These are phyloP conservation scores for Zymoseptoria tritici DNA, from an alignment of 2,329 filamentous ascomycete species.

Conservation along the genomic window DNA sequence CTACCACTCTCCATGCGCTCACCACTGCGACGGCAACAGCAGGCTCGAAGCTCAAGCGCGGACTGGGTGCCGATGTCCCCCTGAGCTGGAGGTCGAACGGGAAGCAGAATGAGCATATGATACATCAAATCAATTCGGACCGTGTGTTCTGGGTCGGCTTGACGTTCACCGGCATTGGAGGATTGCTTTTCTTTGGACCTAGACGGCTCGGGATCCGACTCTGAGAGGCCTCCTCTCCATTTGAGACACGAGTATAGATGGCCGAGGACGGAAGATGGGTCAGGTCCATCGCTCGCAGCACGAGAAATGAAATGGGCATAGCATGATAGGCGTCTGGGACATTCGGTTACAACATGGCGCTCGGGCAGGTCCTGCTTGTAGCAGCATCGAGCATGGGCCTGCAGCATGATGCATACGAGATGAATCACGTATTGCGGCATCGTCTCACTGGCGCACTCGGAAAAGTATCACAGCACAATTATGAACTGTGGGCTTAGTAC, in stretches of 20 bases:
- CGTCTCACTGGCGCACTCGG: not conserved
- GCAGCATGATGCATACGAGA: not conserved
- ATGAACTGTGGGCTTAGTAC: not conserved
- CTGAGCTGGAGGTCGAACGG: conserved; percentile 33
- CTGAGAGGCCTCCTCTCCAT: not conserved
- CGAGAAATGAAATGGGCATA: not conserved
- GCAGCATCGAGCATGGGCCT: not conserved
- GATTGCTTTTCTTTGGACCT: conserved; percentile 40
- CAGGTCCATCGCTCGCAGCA: not conserved
- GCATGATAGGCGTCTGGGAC: not conserved
- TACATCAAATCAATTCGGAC: conserved; percentile 36
- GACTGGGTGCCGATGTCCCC: conserved; percentile 28
- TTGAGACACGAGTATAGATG: not conserved
- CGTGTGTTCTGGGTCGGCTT: conserved; percentile 46
- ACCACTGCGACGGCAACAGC: conserved; percentile 31
- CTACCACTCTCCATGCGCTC: conserved; percentile 55
- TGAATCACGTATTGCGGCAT: not conserved
- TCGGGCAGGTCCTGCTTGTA: not conserved
- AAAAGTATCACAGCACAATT: not conserved
- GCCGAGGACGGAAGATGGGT: not conserved
- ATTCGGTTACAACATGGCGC: not conserved
- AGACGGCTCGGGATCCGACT: conserved; percentile 28
- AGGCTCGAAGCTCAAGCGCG: conserved; percentile 26
- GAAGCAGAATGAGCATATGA: conserved; percentile 21
- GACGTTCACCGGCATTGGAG: conserved; percentile 41